phyloP scores from a whole-genome alignment of 2,329 filamentous ascomycete genomes.

The Verticillium zaregamsianum region DNA sequence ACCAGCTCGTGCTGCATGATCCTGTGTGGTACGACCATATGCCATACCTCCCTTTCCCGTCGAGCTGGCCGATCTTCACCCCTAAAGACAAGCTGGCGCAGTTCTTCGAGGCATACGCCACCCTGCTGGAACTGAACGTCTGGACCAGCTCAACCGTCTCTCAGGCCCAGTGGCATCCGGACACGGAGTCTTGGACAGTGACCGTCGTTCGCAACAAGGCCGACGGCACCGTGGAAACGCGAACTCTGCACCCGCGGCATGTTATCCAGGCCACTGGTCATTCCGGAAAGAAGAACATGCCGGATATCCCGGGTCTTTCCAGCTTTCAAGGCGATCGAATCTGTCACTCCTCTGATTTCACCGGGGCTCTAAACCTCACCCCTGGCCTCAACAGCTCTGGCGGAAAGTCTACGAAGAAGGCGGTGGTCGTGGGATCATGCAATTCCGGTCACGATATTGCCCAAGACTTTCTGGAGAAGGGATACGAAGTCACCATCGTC shows the following conservation, averaged over 20 bases:
- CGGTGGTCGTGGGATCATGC: conserved; percentile 63
- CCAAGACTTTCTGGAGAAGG: conserved; percentile 63
- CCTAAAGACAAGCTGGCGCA: conserved; percentile 64
- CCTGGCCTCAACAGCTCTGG: too few relatives aligned
- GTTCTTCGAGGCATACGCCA: conserved; percentile 60
- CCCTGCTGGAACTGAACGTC: conserved; percentile 58
- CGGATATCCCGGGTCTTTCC: conserved; percentile 47
- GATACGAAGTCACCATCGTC: conserved; percentile 65
- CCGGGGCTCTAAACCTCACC: conserved; percentile 49
- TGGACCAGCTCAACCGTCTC: conserved; percentile 50
- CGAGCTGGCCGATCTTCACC: conserved; percentile 61
- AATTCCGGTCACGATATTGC: conserved; percentile 68
- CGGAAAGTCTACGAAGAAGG: conserved; percentile 59
- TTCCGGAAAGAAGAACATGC: conserved; percentile 59
- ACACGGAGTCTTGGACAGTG: conserved; percentile 49
- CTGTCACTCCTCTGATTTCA: conserved; percentile 55
- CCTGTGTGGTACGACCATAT: conserved; percentile 56
- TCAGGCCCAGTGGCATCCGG: conserved; percentile 42
- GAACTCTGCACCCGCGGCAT: conserved; percentile 57
- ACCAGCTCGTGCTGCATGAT: conserved; percentile 56
- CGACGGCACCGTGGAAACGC: conserved; percentile 42
- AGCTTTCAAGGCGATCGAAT: conserved; percentile 52
- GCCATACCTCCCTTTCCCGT: conserved; percentile 58
- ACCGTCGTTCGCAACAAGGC: conserved; percentile 40
- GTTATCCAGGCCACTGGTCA: conserved; percentile 66